Conservation (phyloP, 1,139 yeast genomes). For the Nadsonia commutata region DNA sequence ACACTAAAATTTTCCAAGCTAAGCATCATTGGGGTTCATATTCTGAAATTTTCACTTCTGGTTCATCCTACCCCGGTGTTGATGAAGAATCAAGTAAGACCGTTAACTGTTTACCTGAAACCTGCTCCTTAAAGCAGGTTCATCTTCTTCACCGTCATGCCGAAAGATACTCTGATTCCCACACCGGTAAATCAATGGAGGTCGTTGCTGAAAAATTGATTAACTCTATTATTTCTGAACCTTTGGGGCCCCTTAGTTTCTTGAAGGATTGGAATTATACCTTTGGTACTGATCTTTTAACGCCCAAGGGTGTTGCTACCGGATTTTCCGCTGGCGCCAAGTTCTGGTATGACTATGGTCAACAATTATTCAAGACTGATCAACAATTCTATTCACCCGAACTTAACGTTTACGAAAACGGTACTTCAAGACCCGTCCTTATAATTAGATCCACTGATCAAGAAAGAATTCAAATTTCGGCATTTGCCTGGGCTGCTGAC, state of each 20-base stretch:
- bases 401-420: conserved; percentile 21
- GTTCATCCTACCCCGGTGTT: conserved; percentile 20
- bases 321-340: conserved; percentile 25
- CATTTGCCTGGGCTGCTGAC: conserved; percentile 31
- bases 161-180: conserved; percentile 27
- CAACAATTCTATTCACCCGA: conserved; percentile 13
- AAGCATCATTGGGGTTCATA: conserved; percentile 28
- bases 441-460: conserved; percentile 28
- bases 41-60: conserved; percentile 27
- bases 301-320: conserved; percentile 26
- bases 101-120: conserved; percentile 17
- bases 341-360: conserved; percentile 28
- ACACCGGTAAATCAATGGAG: conserved; percentile 16
- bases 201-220: conserved; percentile 18
- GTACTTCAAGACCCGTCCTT: conserved; percentile 21
- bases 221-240: conserved; percentile 2
- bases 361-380: conserved; percentile 15
- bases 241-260: conserved; percentile 19
- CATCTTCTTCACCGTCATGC: conserved; percentile 30
- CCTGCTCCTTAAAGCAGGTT: conserved; percentile 22
- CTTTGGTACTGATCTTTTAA: conserved; percentile 22
- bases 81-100: too few species aligned
- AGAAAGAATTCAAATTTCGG: conserved; percentile 26
- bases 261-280: conserved; percentile 22
- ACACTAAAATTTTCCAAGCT: conserved; percentile 20